These are phyloP conservation scores for Neobulgaria alba DNA, from an alignment of 2,329 filamentous ascomycete genomes.

Conservation along the genomic window DNA sequence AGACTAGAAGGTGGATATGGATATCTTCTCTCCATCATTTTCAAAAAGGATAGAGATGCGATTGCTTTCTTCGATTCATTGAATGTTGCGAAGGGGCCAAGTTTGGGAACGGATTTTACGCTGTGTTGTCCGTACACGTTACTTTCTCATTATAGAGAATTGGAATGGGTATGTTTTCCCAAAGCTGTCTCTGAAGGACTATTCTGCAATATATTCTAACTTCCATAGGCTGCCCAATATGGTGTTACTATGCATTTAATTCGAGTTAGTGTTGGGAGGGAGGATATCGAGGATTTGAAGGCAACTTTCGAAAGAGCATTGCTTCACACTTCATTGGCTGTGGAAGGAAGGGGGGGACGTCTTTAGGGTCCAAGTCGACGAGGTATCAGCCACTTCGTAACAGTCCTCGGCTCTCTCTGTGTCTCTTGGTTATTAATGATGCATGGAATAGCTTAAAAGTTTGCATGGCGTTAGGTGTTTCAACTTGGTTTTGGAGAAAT, in stretches of 20 bases:
- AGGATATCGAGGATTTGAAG: constrained; percentile 2
- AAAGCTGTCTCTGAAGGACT: no score
- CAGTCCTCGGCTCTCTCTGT: no score
- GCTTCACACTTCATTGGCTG: no score
- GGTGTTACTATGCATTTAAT: constrained; percentile 13
- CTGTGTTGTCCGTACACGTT: constrained; percentile 22
- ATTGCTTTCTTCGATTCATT: constrained; percentile 27
- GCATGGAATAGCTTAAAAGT: no score
- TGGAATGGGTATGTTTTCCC: constrained; percentile 10
- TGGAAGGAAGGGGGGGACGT: no score
- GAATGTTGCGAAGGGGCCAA: constrained; percentile 27
- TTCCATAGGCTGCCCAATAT: constrained; percentile 7
- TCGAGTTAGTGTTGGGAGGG: constrained; percentile 14
- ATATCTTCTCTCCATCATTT: constrained; percentile 21
- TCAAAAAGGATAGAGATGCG: constrained; percentile 15
- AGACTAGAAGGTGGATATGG: constrained; percentile 21
- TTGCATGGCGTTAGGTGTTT: no score
- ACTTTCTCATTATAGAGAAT: constrained; percentile 17
- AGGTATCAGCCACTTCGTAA: no score
- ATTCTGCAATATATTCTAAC: no score
- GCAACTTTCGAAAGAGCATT: neutral
- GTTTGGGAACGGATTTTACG: constrained; percentile 26
- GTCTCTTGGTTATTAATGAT: no score
- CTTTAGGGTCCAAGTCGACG: no score
- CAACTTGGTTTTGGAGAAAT: no score